Base-by-base conservation (phyloP, 2,329 filamentous ascomycete species). In the Sarocladium oryzae region DNA sequence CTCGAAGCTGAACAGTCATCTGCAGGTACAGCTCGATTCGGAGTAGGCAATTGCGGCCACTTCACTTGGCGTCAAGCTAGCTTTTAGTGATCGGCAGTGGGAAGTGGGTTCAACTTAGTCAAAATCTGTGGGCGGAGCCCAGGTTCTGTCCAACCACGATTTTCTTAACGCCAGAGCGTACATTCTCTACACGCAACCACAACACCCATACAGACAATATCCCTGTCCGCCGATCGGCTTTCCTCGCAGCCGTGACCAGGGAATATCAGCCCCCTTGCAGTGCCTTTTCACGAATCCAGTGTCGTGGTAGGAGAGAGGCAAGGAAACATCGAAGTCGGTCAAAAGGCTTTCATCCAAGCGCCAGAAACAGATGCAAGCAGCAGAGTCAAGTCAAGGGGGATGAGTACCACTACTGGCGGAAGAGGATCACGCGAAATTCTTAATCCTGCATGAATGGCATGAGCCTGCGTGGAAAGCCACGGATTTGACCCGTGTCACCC, bases 381-480 rank as follows among this genome's bases (percentile, higher is more conserved):
- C 20, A 26, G 6, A 21, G 21, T 8, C 21, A 23, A 26, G 10
- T 13, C 21, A 40, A 7, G 28, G 28, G 7, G 7, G 28, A 13
- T 7, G 37, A 8, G n/a, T 43, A n/a, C n/a, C n/a, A n/a, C 16
- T 43, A 32, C 28, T 16, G 21, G 18, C 11, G 16, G 11, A 45
- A 20, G 40, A 8, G 43, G 8, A 33, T 43, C 40, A 26, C 28
- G 43, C 21, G 28, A 7, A 30, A 7, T 7, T 13, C 13, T 7
- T 7, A 48, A 48, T 24, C 43, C 32, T 21, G 43, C 43, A 48
- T 48, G 16, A 23, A 26, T 8, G n/a, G 37, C 37, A 40, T 40
- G n/a, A 40, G 40, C 40, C 26, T 20, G 23, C 40, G 23, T 28
- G 40, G 43, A 21, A n/a, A 48, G 43, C 40, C 40, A 43, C 40